A percentile compares a stretch with the other conserved stretches of the same genome.
Evolutionary conservation across 208 protist species (phyloP).

Genomic region (Trypanosoma caninum): DNA sequence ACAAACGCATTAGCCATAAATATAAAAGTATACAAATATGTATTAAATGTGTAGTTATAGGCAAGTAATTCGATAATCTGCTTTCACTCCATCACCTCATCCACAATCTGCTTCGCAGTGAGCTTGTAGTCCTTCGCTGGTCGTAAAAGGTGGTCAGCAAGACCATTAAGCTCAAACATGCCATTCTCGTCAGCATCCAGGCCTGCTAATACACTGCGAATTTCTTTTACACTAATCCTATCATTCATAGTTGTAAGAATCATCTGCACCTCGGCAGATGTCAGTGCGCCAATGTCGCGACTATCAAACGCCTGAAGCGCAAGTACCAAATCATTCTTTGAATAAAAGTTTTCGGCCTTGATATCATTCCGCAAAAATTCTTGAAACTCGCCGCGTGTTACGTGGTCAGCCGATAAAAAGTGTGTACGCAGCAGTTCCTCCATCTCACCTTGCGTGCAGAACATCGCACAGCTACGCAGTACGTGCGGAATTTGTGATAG

Average conservation of each 20-base stretch:
- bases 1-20: not conserved
- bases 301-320: constrained; percentile 12
- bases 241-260: constrained; percentile 23
- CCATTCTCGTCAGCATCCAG: not conserved
- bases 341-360: constrained; percentile 10
- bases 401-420: not conserved
- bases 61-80: not conserved
- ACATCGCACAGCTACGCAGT: constrained; percentile 18
- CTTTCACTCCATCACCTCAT: not conserved
- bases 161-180: not conserved
- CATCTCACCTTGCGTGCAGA: constrained; percentile 17
- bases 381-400: constrained; percentile 4
- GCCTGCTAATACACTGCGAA: constrained; percentile 3
- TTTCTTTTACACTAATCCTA: not conserved
- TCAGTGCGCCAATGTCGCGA: not conserved
- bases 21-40: not conserved
- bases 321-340: constrained; percentile 2
- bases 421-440: not conserved
- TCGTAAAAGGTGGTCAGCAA: constrained; percentile 6
- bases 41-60: not conserved
- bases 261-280: not conserved
- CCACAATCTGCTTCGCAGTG: constrained; percentile 3
- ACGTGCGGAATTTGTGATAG: not conserved
- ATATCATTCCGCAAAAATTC: not conserved
- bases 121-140: constrained; percentile 14